phyloP scores from a whole-genome alignment of 129 eudicot species.

The Tagetes erecta region DNA sequence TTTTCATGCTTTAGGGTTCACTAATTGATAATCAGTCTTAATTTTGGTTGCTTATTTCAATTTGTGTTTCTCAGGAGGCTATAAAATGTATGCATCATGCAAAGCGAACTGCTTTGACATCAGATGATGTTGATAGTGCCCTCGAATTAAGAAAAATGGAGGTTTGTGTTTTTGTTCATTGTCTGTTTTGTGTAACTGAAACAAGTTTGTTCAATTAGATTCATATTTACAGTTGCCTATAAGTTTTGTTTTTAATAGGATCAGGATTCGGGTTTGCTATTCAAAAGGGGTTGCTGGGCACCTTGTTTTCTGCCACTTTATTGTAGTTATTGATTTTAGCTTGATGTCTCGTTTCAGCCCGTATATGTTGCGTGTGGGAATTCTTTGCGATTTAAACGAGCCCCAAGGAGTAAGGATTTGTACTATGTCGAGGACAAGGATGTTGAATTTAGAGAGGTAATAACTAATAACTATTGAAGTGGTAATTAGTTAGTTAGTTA shows the following conservation, averaged over 20 bases:
- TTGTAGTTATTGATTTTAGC: neutral
- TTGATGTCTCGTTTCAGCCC: slow-evolving; percentile 49
- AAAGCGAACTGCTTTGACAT: slow-evolving; percentile 65
- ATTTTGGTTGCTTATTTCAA: neutral
- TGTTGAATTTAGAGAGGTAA: slow-evolving; percentile 84
- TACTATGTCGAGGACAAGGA: slow-evolving; percentile 80
- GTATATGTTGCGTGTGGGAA: slow-evolving; percentile 81
- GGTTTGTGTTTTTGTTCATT: slow-evolving; percentile 30
- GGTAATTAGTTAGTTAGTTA: neutral
- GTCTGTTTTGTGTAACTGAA: neutral
- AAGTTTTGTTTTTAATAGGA: too few species aligned
- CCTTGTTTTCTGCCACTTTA: too few species aligned
- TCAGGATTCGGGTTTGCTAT: too few species aligned
- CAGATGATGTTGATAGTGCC: slow-evolving; percentile 82
- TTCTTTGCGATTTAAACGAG: slow-evolving; percentile 74
- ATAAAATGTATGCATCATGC: slow-evolving; percentile 97
- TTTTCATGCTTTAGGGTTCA: neutral
- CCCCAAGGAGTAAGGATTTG: slow-evolving; percentile 75
- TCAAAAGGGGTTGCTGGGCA: too few species aligned
- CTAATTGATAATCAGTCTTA: neutral
- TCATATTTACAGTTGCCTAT: too few species aligned
- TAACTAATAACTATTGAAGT: neutral
- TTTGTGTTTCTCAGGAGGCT: slow-evolving; percentile 58
- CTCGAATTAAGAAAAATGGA: slow-evolving; percentile 75
- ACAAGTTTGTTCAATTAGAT: neutral